Conservation (phyloP, 805 yeast species). For the Ogataea nonfermentans region DNA sequence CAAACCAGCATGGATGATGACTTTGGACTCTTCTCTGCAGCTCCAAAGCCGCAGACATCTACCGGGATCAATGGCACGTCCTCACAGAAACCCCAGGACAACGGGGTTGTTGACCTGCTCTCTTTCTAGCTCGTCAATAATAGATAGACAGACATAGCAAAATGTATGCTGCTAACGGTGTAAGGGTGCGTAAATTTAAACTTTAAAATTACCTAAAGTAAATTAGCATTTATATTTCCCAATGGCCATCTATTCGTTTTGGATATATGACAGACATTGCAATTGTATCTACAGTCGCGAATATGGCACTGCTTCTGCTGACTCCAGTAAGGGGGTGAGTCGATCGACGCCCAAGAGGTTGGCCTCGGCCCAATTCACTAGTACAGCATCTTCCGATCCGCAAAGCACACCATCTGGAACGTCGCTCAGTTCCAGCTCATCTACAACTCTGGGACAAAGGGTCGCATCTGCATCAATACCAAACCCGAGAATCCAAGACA, state of each 20-base stretch:
- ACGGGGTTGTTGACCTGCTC: conserved; percentile 48
- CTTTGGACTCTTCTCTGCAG: conserved; percentile 14
- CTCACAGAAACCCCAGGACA: conserved; percentile 12
- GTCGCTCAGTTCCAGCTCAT: conserved; percentile 5
- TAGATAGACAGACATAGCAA: no score
- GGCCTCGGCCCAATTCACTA: neutral
- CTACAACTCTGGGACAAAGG: conserved; percentile 1
- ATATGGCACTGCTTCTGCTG: conserved; percentile 36
- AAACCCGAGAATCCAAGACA: conserved; percentile 12
- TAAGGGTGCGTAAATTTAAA: neutral
- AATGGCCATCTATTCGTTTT: conserved; percentile 81
- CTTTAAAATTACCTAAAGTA: neutral
- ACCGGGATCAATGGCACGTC: neutral
- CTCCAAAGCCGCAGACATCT: conserved; percentile 9
- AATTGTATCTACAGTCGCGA: conserved; percentile 81
- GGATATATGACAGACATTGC: conserved; percentile 91
- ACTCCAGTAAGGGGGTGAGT: neutral
- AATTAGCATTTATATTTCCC: neutral
- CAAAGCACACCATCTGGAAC: neutral
- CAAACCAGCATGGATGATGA: conserved; percentile 11
- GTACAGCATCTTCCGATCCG: neutral
- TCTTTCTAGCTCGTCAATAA: conserved; percentile 35
- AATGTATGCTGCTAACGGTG: neutral
- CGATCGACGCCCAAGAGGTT: neutral
- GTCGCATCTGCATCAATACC: conserved; percentile 3